Evolutionary conservation across 371 early-diverging fungal species (phyloP).

Genomic region (Mucor irregularis): DNA sequence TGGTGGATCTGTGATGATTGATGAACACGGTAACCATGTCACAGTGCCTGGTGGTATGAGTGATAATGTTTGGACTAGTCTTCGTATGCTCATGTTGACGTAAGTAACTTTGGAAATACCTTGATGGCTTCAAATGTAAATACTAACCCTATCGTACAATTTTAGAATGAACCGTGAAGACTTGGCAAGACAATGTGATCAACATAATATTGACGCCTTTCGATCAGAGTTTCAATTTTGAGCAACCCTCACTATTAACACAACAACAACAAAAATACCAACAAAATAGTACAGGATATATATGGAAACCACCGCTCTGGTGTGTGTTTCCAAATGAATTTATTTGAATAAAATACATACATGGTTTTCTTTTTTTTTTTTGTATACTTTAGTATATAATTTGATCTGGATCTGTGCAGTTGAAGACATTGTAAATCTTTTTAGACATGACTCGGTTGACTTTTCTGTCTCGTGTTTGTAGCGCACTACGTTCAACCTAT

Average conservation of each 20-base stretch:
- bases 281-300: background rate
- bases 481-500: constrained; percentile 35
- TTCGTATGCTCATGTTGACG: constrained; percentile 77
- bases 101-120: constrained; percentile 22
- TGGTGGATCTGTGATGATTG: constrained; percentile 63
- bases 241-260: background rate
- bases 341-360: constrained; percentile 52
- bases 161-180: constrained; percentile 64
- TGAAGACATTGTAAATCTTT: constrained; percentile 57
- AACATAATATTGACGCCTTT: constrained; percentile 69
- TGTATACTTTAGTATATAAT: constrained; percentile 28
- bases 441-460: constrained; percentile 55
- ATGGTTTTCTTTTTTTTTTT: no score
- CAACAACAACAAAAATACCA: background rate
- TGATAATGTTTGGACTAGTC: constrained; percentile 78
- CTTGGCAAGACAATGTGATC: constrained; percentile 69
- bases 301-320: constrained; percentile 23
- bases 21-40: constrained; percentile 23
- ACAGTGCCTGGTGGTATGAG: constrained; percentile 57
- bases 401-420: constrained; percentile 46
- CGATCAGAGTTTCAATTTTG: constrained; percentile 80
- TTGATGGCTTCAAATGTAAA: background rate
- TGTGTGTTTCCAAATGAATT: constrained; percentile 25
- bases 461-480: constrained; percentile 29
- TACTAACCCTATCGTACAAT: constrained; percentile 6